Base-by-base conservation (phyloP, 83 land plant species). In the Diphasiastrum complanatum region DNA sequence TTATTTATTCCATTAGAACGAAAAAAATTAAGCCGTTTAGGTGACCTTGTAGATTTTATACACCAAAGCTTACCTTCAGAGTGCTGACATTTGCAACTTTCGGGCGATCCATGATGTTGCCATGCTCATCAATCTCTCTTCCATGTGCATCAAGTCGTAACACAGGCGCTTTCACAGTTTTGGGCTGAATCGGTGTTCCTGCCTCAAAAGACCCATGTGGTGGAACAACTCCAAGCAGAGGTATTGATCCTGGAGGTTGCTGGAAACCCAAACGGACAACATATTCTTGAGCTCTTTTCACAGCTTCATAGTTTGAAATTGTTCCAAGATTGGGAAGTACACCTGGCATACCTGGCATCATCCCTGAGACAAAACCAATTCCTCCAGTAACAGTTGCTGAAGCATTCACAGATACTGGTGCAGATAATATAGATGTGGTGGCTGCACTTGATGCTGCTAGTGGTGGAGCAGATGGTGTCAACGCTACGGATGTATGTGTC, bases 101-200 rank as follows among this genome's bases (percentile, higher is more conserved):
- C 14, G 87, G 66, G 49, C 61, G 51, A 60, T 81, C 80, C 16
- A 92, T 76, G 5, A 92, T 81, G 70, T 88, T 83, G 5, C 98
- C 98, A 61, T 88, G 91, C 34, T 92, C 98, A 71, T 92, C 98
- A 48, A 92, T 76, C 69, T 92, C 98, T 70, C 98, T 79, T 30
- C 98, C 98, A 32, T 81, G 88, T 16, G 84, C 88, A 85, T 92
- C 98, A 32, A 92, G 67, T 4, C 91, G 85, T 51, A 92, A 81
- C 56, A 92, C 98, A 60, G 98, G 98, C 36, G 85, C 85, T 63
- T 83, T 88, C 16, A 84, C 81, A 49, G 85, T 82, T 49, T 78
- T 88, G 50, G 79, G 83, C 4, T 60, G 77, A 11, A 51, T 77
- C 55, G 79, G 43, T 22, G 65, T 60, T 33, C 66, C 70, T 40